Evolutionary conservation across 345 rosid species (phyloP).

Genomic region (Euphorbia lathyris): DNA sequence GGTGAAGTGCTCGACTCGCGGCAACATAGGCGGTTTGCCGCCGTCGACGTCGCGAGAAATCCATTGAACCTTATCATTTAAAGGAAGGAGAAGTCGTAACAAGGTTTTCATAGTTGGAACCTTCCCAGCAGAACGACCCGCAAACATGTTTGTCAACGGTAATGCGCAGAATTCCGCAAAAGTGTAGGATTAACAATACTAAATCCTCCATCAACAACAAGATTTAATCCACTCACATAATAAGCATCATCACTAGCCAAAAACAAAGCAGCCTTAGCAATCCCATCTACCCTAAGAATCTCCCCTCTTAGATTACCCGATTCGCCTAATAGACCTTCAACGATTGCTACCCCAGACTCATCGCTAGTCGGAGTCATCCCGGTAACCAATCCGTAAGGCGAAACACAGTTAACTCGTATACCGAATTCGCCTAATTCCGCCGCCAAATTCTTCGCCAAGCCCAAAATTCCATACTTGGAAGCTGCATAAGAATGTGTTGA

Average conservation of each 20-base stretch:
- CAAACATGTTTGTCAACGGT: not conserved
- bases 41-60: not conserved
- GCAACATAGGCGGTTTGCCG: not conserved
- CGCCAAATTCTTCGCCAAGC: constrained; percentile 32
- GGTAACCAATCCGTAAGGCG: constrained; percentile 26
- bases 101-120: too few relatives aligned
- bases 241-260: constrained; percentile 44
- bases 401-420: constrained; percentile 41
- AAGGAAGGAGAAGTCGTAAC: not conserved
- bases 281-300: constrained; percentile 21
- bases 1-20: not conserved
- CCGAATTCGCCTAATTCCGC: constrained; percentile 39
- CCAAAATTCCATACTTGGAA: constrained; percentile 31
- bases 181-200: constrained; percentile 33
- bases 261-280: constrained; percentile 36
- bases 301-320: constrained; percentile 34
- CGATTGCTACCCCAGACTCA: not conserved
- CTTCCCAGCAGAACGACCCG: too few relatives aligned
- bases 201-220: constrained; percentile 43
- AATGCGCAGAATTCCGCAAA: not conserved
- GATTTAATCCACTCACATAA: constrained; percentile 41
- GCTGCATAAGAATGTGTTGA: constrained; percentile 23
- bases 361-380: not conserved
- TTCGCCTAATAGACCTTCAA: not conserved
- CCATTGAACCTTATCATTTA: not conserved